phyloP scores from a whole-genome alignment of 2,329 filamentous ascomycete genomes.

The Aureobasidium uvarum region DNA sequence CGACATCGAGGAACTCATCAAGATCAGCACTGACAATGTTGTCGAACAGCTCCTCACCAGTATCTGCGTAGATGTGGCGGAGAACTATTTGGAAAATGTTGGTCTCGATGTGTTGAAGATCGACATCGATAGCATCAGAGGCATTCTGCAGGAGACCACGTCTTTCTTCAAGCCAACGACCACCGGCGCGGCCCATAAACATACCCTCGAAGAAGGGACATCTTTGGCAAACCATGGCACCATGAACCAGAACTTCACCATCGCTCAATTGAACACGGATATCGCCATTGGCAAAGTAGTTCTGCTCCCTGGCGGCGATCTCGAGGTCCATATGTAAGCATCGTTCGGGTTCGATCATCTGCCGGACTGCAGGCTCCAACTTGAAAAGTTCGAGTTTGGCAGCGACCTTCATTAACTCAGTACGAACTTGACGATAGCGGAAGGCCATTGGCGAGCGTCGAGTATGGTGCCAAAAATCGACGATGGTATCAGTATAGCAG shows the following conservation, averaged over 20 bases:
- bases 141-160: conserved; percentile 50
- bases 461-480: conserved; percentile 85
- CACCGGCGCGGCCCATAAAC: conserved; percentile 82
- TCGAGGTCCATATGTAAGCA: conserved; percentile 69
- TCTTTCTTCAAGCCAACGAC: conserved; percentile 76
- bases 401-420: conserved; percentile 84
- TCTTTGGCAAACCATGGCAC: conserved; percentile 72
- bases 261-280: conserved; percentile 74
- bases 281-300: conserved; percentile 78
- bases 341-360: conserved; percentile 65
- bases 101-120: conserved; percentile 75
- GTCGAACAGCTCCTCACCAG: conserved; percentile 77
- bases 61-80: conserved; percentile 78
- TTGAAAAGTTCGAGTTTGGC: conserved; percentile 66
- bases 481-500: conserved; percentile 72
- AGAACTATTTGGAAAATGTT: conserved; percentile 76
- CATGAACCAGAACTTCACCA: conserved; percentile 68
- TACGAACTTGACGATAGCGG: conserved; percentile 75
- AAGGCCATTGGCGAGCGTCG: conserved; percentile 64
- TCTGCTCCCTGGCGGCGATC: conserved; percentile 63
- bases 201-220: conserved; percentile 92
- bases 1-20: conserved; percentile 83
- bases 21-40: conserved; percentile 66
- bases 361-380: conserved; percentile 73
- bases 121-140: conserved; percentile 62